Base-by-base conservation (phyloP, 352 stramenopile species). In the Saprolegnia parasitica region DNA sequence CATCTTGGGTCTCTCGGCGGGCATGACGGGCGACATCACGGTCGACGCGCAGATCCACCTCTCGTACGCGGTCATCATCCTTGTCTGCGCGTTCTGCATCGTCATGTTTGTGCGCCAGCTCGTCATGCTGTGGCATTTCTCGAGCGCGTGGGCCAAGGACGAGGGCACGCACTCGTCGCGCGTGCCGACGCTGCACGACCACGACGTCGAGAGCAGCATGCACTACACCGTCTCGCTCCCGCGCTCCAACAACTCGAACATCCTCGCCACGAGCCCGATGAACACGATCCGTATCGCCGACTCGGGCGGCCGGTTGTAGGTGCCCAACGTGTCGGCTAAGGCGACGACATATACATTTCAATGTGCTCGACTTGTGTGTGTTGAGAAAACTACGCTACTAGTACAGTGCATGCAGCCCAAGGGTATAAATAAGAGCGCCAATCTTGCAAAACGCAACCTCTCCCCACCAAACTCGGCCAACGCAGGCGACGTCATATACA, bases 221-320 rank as follows among this genome's bases (percentile, higher is more conserved):
- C 21, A 68, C 62, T 68, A 68, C 45, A 68, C 46, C 21, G 45
- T 68, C 26, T 68, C 62, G n/a, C 29, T 68, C 4, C 62, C 32
- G 13, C 32, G 45, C 26, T 35, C 46, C 6, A 40, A 49, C 32
- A 39, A 67, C 21, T 56, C 40, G 61, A 9, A 60, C 16, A 24
- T 20, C 23, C 9, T 20, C 16, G 20, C 16, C 4, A 20, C 23
- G 16, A 68, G 62, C 37, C 62, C 62, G 16, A 46, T 68, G 47
- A 68, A 68, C 29, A 68, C 62, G 50, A 68, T 68, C 24, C 62
- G 62, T 40, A 68, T 68, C 46, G 50, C 42, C 47, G 62, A 68
- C 45, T 32, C 40, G 13, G 52, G 42, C 42, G 42, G 16, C 52
- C 52, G 52, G 35, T 60, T 60, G 52, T 60, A 60, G 35, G 35